These are phyloP conservation scores for Monosporozyma solicola DNA, from an alignment of 805 yeast genomes.

Conservation along the genomic window DNA sequence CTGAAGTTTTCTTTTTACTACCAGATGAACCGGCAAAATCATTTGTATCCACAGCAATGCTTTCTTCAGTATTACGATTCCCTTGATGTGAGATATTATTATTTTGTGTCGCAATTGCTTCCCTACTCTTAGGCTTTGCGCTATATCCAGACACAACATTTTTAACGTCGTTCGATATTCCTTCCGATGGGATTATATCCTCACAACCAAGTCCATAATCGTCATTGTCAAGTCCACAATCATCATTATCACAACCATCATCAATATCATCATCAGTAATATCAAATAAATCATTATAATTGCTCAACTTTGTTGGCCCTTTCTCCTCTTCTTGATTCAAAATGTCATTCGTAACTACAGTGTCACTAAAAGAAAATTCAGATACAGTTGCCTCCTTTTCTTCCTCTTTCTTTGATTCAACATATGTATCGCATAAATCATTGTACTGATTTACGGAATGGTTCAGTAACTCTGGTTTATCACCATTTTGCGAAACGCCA, in stretches of 20 bases:
- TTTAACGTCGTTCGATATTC: neutral
- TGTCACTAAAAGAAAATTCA: neutral
- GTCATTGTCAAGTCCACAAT: neutral
- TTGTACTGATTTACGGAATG: slow-evolving; percentile 9
- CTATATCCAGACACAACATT: neutral
- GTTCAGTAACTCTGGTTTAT: neutral
- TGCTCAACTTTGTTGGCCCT: neutral
- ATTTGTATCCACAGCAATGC: neutral
- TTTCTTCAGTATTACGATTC: neutral
- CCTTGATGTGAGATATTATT: neutral
- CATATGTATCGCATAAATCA: slow-evolving; percentile 22
- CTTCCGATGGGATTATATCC: neutral
- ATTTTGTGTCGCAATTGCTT: neutral
- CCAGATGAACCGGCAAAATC: neutral
- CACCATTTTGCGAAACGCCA: neutral
- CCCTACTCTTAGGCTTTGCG: neutral
- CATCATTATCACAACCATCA: neutral
- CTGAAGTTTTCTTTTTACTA: neutral
- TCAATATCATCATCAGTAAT: slow-evolving; percentile 4
- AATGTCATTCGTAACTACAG: neutral
- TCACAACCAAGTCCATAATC: no score
- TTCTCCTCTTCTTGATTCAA: neutral
- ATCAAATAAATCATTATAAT: slow-evolving; percentile 1
- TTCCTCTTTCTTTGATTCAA: slow-evolving; percentile 2
- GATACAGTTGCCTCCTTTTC: neutral